Evolutionary conservation across 768 basidiomycete genomes (phyloP).

Genomic region (Grammothele lineata): DNA sequence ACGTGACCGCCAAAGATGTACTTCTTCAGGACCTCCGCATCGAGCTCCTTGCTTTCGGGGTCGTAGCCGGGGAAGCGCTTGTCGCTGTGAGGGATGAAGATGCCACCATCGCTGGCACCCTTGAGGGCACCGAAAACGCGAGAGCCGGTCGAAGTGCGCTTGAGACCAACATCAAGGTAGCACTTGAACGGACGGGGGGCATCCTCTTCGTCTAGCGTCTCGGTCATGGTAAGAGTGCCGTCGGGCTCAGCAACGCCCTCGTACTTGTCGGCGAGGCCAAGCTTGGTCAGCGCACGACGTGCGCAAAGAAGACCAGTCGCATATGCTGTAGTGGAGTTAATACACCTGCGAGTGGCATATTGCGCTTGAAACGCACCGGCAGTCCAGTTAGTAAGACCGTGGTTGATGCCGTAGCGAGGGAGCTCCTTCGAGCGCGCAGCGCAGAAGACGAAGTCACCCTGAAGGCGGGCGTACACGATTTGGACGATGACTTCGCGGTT

Average conservation of each 20-base stretch:
- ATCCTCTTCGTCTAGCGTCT: conserved; percentile 85
- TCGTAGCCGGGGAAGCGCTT: conserved; percentile 99
- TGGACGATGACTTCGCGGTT: conserved; percentile 96
- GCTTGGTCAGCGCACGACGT: conserved; percentile 90
- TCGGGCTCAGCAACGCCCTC: conserved; percentile 91
- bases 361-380: conserved; percentile 79
- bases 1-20: conserved; percentile 98
- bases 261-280: conserved; percentile 97
- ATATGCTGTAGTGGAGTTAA: conserved; percentile 57
- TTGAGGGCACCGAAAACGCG: conserved; percentile 99
- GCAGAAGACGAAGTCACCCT: conserved; percentile 92
- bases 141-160: conserved; percentile 94
- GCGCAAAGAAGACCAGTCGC: conserved; percentile 95
- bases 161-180: conserved; percentile 98
- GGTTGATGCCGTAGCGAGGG: conserved; percentile 93
- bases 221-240: conserved; percentile 79
- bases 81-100: conserved; percentile 96
- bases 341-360: background rate
- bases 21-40: conserved; percentile 92
- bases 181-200: conserved; percentile 98
- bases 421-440: conserved; percentile 90
- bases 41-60: conserved; percentile 85
- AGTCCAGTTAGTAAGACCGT: conserved; percentile 98
- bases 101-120: conserved; percentile 96
- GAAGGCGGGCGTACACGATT: conserved; percentile 94